A percentile compares a stretch with the other conserved stretches of the same genome.
Evolutionary conservation across 2,329 filamentous ascomycete species (phyloP).

Genomic region (Coniella vitis): DNA sequence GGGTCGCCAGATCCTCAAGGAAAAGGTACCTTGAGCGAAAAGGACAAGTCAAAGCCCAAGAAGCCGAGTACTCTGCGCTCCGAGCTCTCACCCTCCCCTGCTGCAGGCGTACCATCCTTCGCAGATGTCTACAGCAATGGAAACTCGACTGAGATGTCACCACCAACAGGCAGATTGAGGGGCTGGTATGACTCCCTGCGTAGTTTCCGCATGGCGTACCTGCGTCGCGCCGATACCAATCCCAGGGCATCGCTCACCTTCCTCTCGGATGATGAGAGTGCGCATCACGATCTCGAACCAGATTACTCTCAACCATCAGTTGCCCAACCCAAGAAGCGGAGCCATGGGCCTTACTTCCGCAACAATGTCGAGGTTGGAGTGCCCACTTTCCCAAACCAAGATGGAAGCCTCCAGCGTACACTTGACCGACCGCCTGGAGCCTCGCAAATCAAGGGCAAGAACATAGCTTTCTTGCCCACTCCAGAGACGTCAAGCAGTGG

Average conservation of each 20-base stretch:
- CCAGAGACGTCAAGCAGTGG: background rate
- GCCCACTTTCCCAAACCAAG: slow-evolving; percentile 20
- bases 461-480: background rate
- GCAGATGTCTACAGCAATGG: background rate
- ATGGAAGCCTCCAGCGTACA: slow-evolving; percentile 18
- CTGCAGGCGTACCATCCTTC: slow-evolving; percentile 1
- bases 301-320: slow-evolving; percentile 2
- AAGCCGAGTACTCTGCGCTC: slow-evolving; percentile 12
- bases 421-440: background rate
- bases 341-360: slow-evolving; percentile 21
- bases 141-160: background rate
- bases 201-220: slow-evolving; percentile 11
- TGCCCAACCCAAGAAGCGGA: slow-evolving; percentile 17
- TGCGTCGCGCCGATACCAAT: slow-evolving; percentile 13
- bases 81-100: slow-evolving; percentile 7
- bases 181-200: slow-evolving; percentile 12
- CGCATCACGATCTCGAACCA: slow-evolving; percentile 14
- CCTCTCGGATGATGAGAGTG: slow-evolving; percentile 20
- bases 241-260: slow-evolving; percentile 21
- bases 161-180: slow-evolving; percentile 3
- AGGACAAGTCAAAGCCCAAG: slow-evolving; percentile 8
- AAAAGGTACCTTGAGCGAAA: background rate
- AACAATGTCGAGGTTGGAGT: slow-evolving; percentile 25
- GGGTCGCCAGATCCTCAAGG: background rate
- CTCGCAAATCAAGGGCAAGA: background rate